Evolutionary conservation across 1,284 basidiomycete species (phyloP).

Genomic region (Grifola frondosa): DNA sequence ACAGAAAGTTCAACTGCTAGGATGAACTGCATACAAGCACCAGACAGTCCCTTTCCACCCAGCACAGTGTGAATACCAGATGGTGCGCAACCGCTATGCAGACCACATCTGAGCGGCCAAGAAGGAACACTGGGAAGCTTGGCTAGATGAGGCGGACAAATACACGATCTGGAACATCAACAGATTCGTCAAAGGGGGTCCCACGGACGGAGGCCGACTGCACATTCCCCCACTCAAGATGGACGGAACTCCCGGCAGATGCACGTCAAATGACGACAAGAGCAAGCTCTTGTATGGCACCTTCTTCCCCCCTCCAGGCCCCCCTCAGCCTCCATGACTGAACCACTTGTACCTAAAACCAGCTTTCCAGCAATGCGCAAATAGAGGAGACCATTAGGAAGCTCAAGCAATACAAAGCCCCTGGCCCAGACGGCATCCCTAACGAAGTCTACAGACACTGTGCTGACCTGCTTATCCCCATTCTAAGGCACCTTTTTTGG

Average conservation of each 20-base stretch:
- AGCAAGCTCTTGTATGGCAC: conserved; percentile 22
- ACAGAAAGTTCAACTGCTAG: conserved; percentile 23
- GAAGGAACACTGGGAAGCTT: conserved; percentile 35
- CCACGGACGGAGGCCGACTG: conserved; percentile 31
- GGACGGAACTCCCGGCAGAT: conserved; percentile 15
- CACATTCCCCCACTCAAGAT: conserved; percentile 38
- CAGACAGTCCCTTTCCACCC: conserved; percentile 32
- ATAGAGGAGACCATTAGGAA: conserved; percentile 17
- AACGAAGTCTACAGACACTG: conserved; percentile 35
- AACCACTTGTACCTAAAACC: conserved; percentile 25
- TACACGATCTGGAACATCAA: conserved; percentile 34
- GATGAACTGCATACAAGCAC: conserved; percentile 28
- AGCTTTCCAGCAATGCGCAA: conserved; percentile 18
- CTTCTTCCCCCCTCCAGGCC: conserved; percentile 33
- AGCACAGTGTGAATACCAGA: conserved; percentile 21
- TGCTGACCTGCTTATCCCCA: conserved; percentile 24
- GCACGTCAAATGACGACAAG: conserved; percentile 29
- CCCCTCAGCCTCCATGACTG: background rate
- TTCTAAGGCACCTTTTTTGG: conserved; percentile 30
- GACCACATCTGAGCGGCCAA: conserved; percentile 32
- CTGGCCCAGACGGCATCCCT: conserved; percentile 34
- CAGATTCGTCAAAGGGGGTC: conserved; percentile 25
- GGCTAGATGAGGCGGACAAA: conserved; percentile 29
- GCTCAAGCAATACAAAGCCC: conserved; percentile 35
- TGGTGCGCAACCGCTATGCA: conserved; percentile 26